These are phyloP conservation scores for Cytospora paraplurivora DNA, from an alignment of 2,329 filamentous ascomycete species.

Conservation along the genomic window DNA sequence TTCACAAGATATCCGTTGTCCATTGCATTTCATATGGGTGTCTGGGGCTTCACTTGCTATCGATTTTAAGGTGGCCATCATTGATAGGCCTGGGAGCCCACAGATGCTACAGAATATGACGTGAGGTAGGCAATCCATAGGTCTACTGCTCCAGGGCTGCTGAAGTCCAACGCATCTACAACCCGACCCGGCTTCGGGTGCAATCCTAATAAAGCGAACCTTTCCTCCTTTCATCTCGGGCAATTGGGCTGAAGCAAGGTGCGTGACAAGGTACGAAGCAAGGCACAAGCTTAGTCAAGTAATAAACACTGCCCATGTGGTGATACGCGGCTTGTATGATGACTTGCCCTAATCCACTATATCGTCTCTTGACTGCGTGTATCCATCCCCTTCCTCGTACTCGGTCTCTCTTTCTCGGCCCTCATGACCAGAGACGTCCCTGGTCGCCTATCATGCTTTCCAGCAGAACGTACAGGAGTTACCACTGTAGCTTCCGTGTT, in stretches of 20 bases:
- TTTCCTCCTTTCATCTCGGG: too few relatives aligned
- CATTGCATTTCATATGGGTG: not conserved
- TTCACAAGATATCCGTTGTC: not conserved
- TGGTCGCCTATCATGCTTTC: not conserved
- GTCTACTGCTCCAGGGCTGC: too few relatives aligned
- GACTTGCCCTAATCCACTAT: too few relatives aligned
- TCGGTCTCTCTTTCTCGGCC: not conserved
- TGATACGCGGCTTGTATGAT: not conserved
- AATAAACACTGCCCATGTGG: too few relatives aligned
- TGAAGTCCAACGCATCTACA: too few relatives aligned
- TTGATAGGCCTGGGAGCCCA: not conserved
- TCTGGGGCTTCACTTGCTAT: not conserved
- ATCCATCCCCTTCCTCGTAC: not conserved
- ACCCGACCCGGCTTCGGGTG: too few relatives aligned
- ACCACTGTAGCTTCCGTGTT: not conserved
- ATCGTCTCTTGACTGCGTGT: not conserved
- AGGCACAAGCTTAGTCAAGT: too few relatives aligned
- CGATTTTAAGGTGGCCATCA: not conserved
- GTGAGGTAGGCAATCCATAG: not conserved
- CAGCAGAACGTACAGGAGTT: not conserved
- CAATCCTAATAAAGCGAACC: too few relatives aligned
- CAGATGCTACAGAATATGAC: not conserved
- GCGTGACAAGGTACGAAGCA: too few relatives aligned
- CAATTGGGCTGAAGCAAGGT: too few relatives aligned
- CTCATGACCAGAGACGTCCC: not conserved